A percentile compares a stretch with the other conserved stretches of the same genome.
Evolutionary conservation across 2,329 filamentous ascomycete species (phyloP).

Genomic region (Dactylellina sp.): DNA sequence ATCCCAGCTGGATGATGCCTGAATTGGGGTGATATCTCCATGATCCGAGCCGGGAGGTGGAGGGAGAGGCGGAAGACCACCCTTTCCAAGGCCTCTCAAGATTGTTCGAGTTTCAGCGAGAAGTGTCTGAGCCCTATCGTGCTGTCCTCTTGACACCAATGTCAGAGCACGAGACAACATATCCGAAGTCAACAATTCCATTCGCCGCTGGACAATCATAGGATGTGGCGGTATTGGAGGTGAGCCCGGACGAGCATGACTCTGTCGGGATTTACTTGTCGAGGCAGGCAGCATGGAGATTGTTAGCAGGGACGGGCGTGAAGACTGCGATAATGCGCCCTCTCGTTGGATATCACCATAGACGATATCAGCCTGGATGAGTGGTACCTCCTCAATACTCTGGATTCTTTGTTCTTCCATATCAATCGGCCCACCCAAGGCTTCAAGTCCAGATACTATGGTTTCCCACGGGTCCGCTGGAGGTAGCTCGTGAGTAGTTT

Average conservation of each 20-base stretch:
- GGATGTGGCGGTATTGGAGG: constrained; percentile 95
- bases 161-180: constrained; percentile 95
- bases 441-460: constrained; percentile 93
- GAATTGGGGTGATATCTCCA: constrained; percentile 53
- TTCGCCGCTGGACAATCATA: constrained; percentile 91
- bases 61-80: constrained; percentile 88
- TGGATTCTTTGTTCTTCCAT: constrained; percentile 83
- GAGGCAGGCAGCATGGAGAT: constrained; percentile 91
- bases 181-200: constrained; percentile 97
- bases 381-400: constrained; percentile 91
- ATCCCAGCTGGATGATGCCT: constrained; percentile 62
- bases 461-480: constrained; percentile 97
- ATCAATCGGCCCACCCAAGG: constrained; percentile 86
- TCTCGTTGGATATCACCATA: constrained; percentile 95
- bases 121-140: constrained; percentile 91
- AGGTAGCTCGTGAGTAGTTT: constrained; percentile 80
- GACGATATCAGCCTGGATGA: constrained; percentile 92
- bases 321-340: constrained; percentile 84
- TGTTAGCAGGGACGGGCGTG: constrained; percentile 87
- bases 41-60: constrained; percentile 66
- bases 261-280: constrained; percentile 70
- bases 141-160: constrained; percentile 88
- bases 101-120: constrained; percentile 94
- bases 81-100: constrained; percentile 93
- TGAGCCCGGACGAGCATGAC: constrained; percentile 68